A percentile compares a stretch with the other conserved stretches of the same genome.
phyloP scores from a whole-genome alignment of 225 moss, liverwort and hornwort species.

The Polytrichum formosum region DNA sequence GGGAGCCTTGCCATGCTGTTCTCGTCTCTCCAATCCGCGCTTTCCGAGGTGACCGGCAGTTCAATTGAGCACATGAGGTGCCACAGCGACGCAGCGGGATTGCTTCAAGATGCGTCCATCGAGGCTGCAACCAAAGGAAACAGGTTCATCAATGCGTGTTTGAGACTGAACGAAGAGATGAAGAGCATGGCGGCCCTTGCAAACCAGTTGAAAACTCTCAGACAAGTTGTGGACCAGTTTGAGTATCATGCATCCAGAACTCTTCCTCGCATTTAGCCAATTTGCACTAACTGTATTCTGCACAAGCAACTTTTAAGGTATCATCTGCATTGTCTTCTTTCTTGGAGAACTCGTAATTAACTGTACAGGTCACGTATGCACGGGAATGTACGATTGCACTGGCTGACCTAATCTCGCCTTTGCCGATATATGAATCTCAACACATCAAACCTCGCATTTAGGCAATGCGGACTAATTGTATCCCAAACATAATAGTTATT shows the following conservation, averaged over 20 bases:
- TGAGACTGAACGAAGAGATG: constrained; percentile 97
- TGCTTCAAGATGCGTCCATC: constrained; percentile 81
- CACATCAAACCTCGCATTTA: no score
- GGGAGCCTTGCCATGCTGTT: constrained; percentile 37
- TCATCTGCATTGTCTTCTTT: no score
- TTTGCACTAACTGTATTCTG: not conserved
- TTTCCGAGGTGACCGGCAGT: constrained; percentile 79
- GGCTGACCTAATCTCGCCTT: no score
- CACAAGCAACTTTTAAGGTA: no score
- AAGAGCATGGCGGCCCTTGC: constrained; percentile 66
- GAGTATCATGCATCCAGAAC: constrained; percentile 77
- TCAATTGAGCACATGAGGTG: constrained; percentile 83
- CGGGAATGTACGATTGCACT: no score
- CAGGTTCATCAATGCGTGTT: constrained; percentile 82
- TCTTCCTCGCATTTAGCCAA: constrained; percentile 51
- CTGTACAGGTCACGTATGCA: no score
- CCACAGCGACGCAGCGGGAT: constrained; percentile 78
- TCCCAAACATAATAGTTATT: no score
- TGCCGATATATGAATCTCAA: no score
- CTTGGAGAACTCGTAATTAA: no score
- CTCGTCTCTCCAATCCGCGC: constrained; percentile 48
- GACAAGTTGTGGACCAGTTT: constrained; percentile 76
- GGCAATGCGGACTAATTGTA: no score
- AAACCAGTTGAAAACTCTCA: constrained; percentile 70
- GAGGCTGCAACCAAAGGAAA: constrained; percentile 88